phyloP scores from a whole-genome alignment of 2,329 filamentous ascomycete species.

The Graphilbum sp. region DNA sequence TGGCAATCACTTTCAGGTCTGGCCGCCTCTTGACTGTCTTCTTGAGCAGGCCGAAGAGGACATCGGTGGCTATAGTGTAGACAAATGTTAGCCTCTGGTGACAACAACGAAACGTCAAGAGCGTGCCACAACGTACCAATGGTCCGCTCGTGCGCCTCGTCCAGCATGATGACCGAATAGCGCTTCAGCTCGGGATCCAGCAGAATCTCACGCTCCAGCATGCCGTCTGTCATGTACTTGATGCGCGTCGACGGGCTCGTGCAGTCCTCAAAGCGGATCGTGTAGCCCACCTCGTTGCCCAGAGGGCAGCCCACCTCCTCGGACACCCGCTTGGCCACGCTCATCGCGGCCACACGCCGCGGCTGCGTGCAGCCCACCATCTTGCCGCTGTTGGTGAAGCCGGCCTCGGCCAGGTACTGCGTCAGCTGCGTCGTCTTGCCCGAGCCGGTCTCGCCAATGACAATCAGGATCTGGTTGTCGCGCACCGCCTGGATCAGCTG shows the following conservation, averaged over 20 bases:
- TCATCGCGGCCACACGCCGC: constrained; percentile 93
- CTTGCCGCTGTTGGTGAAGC: constrained; percentile 72
- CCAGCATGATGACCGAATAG: constrained; percentile 95
- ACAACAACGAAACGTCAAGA: background rate
- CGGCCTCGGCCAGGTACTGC: constrained; percentile 85
- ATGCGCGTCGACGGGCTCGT: constrained; percentile 79
- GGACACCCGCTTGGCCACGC: constrained; percentile 88
- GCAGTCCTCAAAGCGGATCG: constrained; percentile 91
- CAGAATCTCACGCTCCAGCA: constrained; percentile 89
- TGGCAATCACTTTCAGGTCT: constrained; percentile 90
- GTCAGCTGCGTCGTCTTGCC: constrained; percentile 96
- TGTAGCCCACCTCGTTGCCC: constrained; percentile 89
- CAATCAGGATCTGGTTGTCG: constrained; percentile 83
- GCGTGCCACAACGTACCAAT: constrained; percentile 29
- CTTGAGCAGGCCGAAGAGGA: constrained; percentile 85
- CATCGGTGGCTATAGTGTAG: constrained; percentile 51
- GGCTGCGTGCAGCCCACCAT: constrained; percentile 96
- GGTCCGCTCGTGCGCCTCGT: constrained; percentile 94
- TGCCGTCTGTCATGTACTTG: constrained; percentile 99
- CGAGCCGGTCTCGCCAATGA: constrained; percentile 92
- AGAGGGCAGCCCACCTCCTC: constrained; percentile 88
- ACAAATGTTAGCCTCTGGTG: background rate
- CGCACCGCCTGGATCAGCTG: constrained; percentile 76
- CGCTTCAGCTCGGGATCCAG: constrained; percentile 76
- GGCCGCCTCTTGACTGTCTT: constrained; percentile 75